Evolutionary conservation across 495 filamentous ascomycete genomes (phyloP).

Genomic region (Penicillium soppii): DNA sequence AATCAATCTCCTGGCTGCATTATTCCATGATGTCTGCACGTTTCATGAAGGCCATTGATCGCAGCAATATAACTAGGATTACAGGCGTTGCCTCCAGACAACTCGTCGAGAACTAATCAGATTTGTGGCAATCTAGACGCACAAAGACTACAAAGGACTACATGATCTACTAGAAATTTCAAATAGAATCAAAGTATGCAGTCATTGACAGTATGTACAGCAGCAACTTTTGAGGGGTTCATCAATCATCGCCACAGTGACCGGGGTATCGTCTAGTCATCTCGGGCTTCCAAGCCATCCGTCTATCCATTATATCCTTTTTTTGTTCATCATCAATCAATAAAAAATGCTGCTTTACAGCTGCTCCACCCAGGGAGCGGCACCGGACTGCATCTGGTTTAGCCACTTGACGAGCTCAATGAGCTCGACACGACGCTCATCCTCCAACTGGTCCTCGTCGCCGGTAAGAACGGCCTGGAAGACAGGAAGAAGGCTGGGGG

Average conservation of each 20-base stretch:
- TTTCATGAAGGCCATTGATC: background rate
- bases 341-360: slow-evolving; percentile 29
- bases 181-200: slow-evolving; percentile 9
- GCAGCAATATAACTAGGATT: no score
- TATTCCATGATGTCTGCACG: background rate
- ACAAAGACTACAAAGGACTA: no score
- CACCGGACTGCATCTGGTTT: slow-evolving; percentile 51
- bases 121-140: no score
- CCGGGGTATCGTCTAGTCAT: slow-evolving; percentile 48
- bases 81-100: no score
- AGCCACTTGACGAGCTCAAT: slow-evolving; percentile 71
- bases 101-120: no score
- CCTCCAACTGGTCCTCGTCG: slow-evolving; percentile 80
- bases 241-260: slow-evolving; percentile 36
- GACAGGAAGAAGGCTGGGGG: slow-evolving; percentile 72
- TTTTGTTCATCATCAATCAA: slow-evolving; percentile 25
- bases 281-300: slow-evolving; percentile 31
- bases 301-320: slow-evolving; percentile 42
- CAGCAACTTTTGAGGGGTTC: slow-evolving; percentile 29
- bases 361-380: slow-evolving; percentile 46
- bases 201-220: slow-evolving; percentile 33
- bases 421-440: slow-evolving; percentile 70
- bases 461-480: slow-evolving; percentile 77
- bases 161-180: background rate
- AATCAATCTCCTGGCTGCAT: background rate